phyloP scores from a whole-genome alignment of 257 asterid genomes.

The Forsythia viridissima region DNA sequence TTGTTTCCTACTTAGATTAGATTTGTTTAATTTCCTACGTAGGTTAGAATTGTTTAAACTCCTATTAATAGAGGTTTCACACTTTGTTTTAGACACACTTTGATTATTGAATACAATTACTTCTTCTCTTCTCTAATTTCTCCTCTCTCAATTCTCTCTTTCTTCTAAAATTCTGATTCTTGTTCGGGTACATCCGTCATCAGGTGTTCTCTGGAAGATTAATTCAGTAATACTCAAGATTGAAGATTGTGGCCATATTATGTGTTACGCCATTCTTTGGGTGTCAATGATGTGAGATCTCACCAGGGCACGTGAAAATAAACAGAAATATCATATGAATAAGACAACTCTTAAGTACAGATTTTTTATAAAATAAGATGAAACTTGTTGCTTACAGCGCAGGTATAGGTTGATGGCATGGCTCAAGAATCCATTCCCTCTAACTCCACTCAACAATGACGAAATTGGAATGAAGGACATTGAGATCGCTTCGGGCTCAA shows the following conservation, averaged over 20 bases:
- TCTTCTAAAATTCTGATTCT: too few relatives aligned
- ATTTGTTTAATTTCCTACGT: too few relatives aligned
- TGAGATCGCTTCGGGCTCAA: conserved; percentile 47
- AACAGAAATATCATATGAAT: background rate
- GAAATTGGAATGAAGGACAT: conserved; percentile 52
- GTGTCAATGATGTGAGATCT: background rate
- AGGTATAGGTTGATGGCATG: conserved; percentile 52
- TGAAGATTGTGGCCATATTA: background rate
- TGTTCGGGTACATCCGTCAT: too few relatives aligned
- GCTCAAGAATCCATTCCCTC: conserved; percentile 47
- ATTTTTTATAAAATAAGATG: background rate
- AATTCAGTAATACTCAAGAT: too few relatives aligned
- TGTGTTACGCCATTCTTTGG: background rate
- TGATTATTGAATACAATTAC: too few relatives aligned
- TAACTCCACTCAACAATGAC: conserved; percentile 40
- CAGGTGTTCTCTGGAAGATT: too few relatives aligned
- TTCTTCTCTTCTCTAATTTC: too few relatives aligned
- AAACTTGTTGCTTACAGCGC: conserved; percentile 38
- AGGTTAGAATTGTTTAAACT: too few relatives aligned
- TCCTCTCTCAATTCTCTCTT: too few relatives aligned
- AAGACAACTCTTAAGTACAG: background rate
- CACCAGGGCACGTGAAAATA: background rate
- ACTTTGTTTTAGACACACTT: too few relatives aligned
- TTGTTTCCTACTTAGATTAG: too few relatives aligned
- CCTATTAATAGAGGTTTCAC: too few relatives aligned